phyloP scores from a whole-genome alignment of 208 protist species.

The Balamuthia mandrillaris region DNA sequence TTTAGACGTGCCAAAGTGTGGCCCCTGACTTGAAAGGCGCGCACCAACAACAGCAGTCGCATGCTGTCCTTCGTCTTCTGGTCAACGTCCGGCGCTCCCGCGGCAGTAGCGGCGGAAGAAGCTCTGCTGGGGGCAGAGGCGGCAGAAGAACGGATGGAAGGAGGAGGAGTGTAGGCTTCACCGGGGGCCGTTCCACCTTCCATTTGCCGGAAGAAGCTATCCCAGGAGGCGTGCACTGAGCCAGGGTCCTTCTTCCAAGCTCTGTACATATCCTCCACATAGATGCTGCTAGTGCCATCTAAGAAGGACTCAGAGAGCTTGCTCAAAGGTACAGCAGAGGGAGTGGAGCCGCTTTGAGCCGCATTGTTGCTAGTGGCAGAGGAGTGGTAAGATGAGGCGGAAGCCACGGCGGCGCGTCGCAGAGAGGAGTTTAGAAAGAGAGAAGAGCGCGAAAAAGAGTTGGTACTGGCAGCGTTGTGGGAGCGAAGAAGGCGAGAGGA shows the following conservation, averaged over 20 bases:
- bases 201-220: conserved; percentile 49
- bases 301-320: conserved; percentile 48
- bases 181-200: conserved; percentile 30
- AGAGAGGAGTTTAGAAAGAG: neutral
- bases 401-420: neutral
- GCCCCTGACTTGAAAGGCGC: conserved; percentile 59
- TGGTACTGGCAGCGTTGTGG: too few relatives aligned
- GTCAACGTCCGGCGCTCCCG: neutral
- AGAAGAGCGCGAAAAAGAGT: neutral
- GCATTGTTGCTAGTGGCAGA: neutral
- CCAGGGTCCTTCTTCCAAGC: conserved; percentile 57
- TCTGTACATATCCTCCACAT: conserved; percentile 62
- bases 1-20: conserved; percentile 65
- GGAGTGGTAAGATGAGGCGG: neutral
- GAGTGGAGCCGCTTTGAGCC: neutral
- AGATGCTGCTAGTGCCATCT: conserved; percentile 37
- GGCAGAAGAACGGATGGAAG: neutral
- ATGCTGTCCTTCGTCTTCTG: conserved; percentile 10
- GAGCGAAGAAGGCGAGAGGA: neutral
- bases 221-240: conserved; percentile 61
- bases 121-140: neutral
- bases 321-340: neutral
- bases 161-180: conserved; percentile 45
- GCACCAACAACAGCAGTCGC: conserved; percentile 38
- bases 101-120: neutral